Percentiles rank a stretch among this genome's conserved stretches.
These are phyloP conservation scores for Saturnispora bothae DNA, from an alignment of 805 yeast genomes.

Conservation along the genomic window DNA sequence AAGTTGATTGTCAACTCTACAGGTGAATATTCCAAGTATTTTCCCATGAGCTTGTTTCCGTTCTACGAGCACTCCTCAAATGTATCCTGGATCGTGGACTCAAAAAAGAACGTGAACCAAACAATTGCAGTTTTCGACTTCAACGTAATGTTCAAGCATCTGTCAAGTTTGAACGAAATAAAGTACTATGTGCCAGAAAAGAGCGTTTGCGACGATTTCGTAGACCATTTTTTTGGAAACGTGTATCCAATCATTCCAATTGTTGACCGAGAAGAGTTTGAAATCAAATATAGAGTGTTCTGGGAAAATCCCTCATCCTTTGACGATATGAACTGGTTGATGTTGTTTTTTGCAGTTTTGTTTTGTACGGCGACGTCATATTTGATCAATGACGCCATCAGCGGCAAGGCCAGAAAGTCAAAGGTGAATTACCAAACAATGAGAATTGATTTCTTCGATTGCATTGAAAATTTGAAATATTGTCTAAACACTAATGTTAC, in stretches of 20 bases:
- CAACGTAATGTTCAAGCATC: slow-evolving; percentile 12
- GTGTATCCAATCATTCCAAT: slow-evolving; percentile 18
- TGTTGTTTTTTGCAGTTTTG: slow-evolving; percentile 15
- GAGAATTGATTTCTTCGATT: slow-evolving; percentile 12
- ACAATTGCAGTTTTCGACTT: slow-evolving; percentile 15
- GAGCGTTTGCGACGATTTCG: slow-evolving; percentile 11
- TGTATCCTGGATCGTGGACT: slow-evolving; percentile 12
- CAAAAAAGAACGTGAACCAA: slow-evolving; percentile 6
- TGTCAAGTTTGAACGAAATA: slow-evolving; percentile 7
- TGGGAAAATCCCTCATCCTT: slow-evolving; percentile 11
- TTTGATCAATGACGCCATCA: slow-evolving; percentile 5
- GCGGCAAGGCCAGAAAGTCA: not conserved
- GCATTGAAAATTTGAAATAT: slow-evolving; percentile 15
- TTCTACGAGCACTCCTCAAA: slow-evolving; percentile 15
- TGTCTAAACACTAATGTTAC: slow-evolving; percentile 13
- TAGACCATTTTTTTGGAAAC: slow-evolving; percentile 15
- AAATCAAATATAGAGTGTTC: slow-evolving; percentile 11
- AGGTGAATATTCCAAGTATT: slow-evolving; percentile 19
- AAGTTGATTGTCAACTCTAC: slow-evolving; percentile 16
- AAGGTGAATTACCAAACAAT: slow-evolving; percentile 8
- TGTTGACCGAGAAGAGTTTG: slow-evolving; percentile 16
- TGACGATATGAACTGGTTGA: slow-evolving; percentile 11
- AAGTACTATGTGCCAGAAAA: slow-evolving; percentile 10
- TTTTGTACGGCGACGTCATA: slow-evolving; percentile 16
- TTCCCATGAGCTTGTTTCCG: slow-evolving; percentile 16